Evolutionary conservation across 139 green algal species (phyloP).

Genomic region (Chlorella ohadii): DNA sequence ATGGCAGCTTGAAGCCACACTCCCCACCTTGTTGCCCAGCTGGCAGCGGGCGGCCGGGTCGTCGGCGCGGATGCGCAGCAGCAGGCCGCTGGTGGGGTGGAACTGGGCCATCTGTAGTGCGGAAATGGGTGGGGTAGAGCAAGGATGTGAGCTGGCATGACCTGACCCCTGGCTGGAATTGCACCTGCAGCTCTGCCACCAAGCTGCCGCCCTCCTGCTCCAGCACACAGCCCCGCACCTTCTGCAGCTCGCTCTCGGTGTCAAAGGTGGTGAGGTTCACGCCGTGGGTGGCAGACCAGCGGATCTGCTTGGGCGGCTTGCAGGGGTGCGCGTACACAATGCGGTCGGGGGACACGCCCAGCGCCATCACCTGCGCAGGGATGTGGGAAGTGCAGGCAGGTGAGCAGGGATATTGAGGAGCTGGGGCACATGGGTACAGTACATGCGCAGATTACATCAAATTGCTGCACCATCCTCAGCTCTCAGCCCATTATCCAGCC

Average conservation of each 20-base stretch:
- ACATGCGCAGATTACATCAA: too few relatives aligned
- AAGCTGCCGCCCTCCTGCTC: too few relatives aligned
- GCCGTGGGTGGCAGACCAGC: constrained; percentile 46
- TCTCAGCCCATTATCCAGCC: too few relatives aligned
- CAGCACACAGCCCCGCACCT: constrained; percentile 10
- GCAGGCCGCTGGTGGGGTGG: constrained; percentile 70
- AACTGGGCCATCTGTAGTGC: constrained; percentile 60
- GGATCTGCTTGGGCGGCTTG: constrained; percentile 91
- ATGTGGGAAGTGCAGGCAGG: too few relatives aligned
- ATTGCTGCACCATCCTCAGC: too few relatives aligned
- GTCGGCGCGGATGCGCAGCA: constrained; percentile 93
- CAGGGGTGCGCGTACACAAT: constrained; percentile 97
- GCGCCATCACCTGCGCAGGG: constrained; percentile 69
- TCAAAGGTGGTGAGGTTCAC: constrained; percentile 95
- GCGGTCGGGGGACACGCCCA: constrained; percentile 78
- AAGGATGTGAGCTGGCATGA: neutral
- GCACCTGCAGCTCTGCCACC: too few relatives aligned
- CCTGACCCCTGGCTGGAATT: too few relatives aligned
- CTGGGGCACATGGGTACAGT: too few relatives aligned
- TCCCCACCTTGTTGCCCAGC: constrained; percentile 45
- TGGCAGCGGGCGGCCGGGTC: constrained; percentile 66
- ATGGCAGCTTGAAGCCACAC: neutral
- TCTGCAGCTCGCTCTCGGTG: constrained; percentile 56
- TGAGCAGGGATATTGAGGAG: too few relatives aligned
- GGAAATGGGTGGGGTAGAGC: neutral